phyloP scores from a whole-genome alignment of 192 early-diverging fungal genomes.

The Linnemannia hyalina region DNA sequence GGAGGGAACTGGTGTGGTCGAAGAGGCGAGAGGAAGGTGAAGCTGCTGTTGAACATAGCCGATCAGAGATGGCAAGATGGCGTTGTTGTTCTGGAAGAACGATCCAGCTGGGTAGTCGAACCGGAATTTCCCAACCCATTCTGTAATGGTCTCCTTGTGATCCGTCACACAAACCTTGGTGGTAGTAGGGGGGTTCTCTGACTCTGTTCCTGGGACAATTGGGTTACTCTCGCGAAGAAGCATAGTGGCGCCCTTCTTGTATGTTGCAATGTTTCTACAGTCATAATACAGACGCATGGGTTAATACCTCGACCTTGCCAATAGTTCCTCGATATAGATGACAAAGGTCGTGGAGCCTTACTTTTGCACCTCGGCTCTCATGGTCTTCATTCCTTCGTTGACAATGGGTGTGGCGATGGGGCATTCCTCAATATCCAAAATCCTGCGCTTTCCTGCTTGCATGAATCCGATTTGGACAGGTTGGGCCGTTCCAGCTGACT shows the following conservation, averaged over 20 bases:
- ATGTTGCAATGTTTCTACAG: conserved; percentile 62
- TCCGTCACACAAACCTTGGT: conserved; percentile 66
- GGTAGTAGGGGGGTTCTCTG: conserved; percentile 38
- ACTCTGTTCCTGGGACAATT: conserved; percentile 37
- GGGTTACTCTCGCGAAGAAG: conserved; percentile 71
- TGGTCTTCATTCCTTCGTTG: conserved; percentile 61
- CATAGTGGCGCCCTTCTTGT: conserved; percentile 70
- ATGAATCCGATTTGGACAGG: conserved; percentile 67
- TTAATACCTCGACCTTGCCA: background rate
- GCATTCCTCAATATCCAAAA: conserved; percentile 78
- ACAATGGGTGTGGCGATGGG: conserved; percentile 73
- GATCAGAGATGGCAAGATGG: conserved; percentile 73
- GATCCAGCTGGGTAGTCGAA: conserved; percentile 74
- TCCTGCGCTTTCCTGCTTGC: conserved; percentile 66
- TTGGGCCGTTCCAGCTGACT: conserved; percentile 36
- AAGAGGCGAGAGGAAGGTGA: conserved; percentile 39
- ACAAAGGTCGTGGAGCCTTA: conserved; percentile 8
- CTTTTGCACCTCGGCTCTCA: conserved; percentile 60
- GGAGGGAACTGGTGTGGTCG: background rate
- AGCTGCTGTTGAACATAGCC: conserved; percentile 74
- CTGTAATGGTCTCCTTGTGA: conserved; percentile 67
- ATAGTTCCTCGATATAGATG: background rate
- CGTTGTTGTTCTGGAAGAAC: conserved; percentile 80
- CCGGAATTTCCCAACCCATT: conserved; percentile 67
- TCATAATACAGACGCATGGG: background rate